phyloP scores from a whole-genome alignment of 306 rosid species.

The Dryas drummondii region DNA sequence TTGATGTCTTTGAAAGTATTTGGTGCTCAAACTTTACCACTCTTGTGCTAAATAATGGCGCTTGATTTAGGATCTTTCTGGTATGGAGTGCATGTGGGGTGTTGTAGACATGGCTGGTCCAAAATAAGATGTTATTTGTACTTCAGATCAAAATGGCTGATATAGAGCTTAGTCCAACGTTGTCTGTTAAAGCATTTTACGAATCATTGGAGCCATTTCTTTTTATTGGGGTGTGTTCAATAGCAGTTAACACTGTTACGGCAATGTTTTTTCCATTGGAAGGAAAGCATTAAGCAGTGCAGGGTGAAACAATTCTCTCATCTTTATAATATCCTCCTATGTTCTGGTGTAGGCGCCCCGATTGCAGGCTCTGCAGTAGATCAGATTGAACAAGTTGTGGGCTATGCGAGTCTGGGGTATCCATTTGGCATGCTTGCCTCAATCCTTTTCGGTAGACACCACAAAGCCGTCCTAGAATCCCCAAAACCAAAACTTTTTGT shows the following conservation, averaged over 20 bases:
- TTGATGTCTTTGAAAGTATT: not conserved
- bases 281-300: not conserved
- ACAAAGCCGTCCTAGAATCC: constrained; percentile 62
- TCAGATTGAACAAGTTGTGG: constrained; percentile 73
- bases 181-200: not conserved
- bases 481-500: constrained; percentile 81
- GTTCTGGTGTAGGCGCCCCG: constrained; percentile 68
- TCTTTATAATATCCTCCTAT: not conserved
- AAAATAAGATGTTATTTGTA: not conserved
- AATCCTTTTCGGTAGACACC: constrained; percentile 86
- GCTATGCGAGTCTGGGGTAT: constrained; percentile 87
- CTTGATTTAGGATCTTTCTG: not conserved
- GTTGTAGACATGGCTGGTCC: not conserved
- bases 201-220: not conserved
- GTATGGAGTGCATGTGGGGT: not conserved
- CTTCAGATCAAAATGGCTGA: not conserved
- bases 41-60: not conserved
- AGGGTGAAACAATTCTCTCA: not conserved
- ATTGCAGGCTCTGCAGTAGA: constrained; percentile 91
- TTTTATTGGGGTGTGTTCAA: no score
- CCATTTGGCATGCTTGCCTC: constrained; percentile 92
- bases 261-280: not conserved
- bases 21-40: not conserved
- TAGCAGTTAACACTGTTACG: no score
- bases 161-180: not conserved